A percentile compares a stretch with the other conserved stretches of the same genome.
Conservation (phyloP, 2,329 filamentous ascomycete species). For the Curvularia lunata region DNA sequence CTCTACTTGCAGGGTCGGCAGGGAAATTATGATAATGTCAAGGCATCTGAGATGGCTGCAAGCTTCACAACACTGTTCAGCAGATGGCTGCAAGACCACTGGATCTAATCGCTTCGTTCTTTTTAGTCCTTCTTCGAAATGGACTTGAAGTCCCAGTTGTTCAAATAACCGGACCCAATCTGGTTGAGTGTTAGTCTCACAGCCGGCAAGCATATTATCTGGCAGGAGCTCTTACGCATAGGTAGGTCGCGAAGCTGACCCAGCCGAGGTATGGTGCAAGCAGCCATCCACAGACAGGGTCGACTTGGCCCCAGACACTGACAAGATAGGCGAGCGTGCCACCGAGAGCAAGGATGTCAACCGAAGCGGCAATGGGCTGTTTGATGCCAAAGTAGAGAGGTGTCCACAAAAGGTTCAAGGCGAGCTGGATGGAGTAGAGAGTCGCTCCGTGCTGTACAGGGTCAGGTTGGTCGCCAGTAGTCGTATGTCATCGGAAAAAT, state of each 20-base stretch:
- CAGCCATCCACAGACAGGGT: constrained; percentile 73
- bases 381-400: constrained; percentile 87
- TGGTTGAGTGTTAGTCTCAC: constrained; percentile 25
- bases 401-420: constrained; percentile 87
- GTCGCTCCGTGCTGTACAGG: constrained; percentile 66
- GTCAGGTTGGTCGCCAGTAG: constrained; percentile 9
- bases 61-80: background rate
- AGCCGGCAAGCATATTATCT: background rate
- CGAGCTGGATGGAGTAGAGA: constrained; percentile 85
- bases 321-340: constrained; percentile 72
- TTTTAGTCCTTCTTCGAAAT: constrained; percentile 33
- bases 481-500: background rate
- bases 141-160: constrained; percentile 49
- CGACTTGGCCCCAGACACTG: constrained; percentile 77
- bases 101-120: background rate
- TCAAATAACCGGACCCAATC: constrained; percentile 49
- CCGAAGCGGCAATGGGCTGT: constrained; percentile 74
- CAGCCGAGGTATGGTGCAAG: constrained; percentile 84
- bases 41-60: background rate
- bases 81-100: background rate
- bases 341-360: constrained; percentile 76
- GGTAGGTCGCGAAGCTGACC: constrained; percentile 86
- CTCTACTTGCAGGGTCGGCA: background rate
- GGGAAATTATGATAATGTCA: background rate
- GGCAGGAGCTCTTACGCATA: constrained; percentile 61